Evolutionary conservation across 2,329 filamentous ascomycete genomes (phyloP).

Genomic region (Colletotrichum tamarilloi): DNA sequence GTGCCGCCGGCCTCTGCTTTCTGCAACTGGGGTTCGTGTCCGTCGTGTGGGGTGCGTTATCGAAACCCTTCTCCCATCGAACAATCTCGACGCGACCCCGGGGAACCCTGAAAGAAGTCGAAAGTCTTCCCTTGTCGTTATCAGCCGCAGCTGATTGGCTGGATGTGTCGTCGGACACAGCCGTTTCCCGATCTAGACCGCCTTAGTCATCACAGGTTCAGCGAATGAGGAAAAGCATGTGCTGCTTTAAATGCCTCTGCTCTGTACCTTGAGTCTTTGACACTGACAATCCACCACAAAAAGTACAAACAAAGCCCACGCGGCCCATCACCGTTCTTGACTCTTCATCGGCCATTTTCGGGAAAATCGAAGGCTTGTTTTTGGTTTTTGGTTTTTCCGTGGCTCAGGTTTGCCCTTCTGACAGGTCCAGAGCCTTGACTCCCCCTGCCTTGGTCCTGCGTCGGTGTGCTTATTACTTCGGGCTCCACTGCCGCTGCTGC

Average conservation of each 20-base stretch:
- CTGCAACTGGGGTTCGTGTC: neutral
- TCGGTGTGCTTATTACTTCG: neutral
- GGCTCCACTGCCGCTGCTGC: neutral
- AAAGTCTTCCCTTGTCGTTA: constrained; percentile 26
- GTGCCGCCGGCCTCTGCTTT: neutral
- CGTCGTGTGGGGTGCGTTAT: constrained; percentile 29
- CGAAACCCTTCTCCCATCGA: neutral
- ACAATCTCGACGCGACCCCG: constrained; percentile 1
- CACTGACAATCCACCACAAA: neutral
- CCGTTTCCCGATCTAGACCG: constrained; percentile 23
- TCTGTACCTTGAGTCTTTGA: neutral
- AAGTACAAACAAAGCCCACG: too few species aligned
- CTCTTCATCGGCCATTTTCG: constrained; percentile 22
- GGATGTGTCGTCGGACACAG: constrained; percentile 13
- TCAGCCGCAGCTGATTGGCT: constrained; percentile 28
- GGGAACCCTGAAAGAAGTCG: constrained; percentile 20
- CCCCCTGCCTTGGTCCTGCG: neutral
- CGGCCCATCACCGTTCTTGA: neutral
- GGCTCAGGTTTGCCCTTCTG: neutral
- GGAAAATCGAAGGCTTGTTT: neutral
- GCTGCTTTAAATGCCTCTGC: neutral
- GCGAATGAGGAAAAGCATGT: constrained; percentile 15
- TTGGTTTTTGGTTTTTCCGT: too few species aligned
- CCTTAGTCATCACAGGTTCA: constrained; percentile 2
- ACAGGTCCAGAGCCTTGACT: neutral